Base-by-base conservation (phyloP, 768 basidiomycete species). In the Russula sp. region DNA sequence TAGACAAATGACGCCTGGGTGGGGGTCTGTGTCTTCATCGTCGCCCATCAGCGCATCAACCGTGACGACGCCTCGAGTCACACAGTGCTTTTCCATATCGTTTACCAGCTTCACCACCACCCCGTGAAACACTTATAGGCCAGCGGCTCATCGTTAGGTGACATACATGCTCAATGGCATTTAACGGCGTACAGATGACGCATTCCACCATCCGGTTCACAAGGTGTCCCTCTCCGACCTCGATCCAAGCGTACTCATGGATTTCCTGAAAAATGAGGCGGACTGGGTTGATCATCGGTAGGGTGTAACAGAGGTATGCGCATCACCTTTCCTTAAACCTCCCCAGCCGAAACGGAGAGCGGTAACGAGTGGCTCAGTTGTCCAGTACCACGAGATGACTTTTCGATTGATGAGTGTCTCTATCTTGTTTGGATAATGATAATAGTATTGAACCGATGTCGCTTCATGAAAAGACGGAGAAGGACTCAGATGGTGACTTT, bases 181-280 rank as follows among this genome's bases (percentile, higher is more conserved):
- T 72, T 73, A 5, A 68, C 72, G 2, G 75, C 13, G 76, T 34
- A 56, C 64, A 42, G 77, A 81, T 65, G 69, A 78, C 11, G 74
- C 68, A 14, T 99, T 94, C 79, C 97, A 93, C 73, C 95, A 98
- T 22, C 85, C 88, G 20, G 89, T 98, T 44, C 81, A 93, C 72
- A 98, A 96, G 83, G 96, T 98, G 91, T 88, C 89, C 0, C 75
- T 98, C 40, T 84, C 85, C 46, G 90, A 89, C 30, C 77, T 99
- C 60, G 97, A 98, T 74, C 97, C 95, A 26, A 97, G 94, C 69
- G 98, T 98, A 97, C 78, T 98, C 8, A 82, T 98, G 64, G 96
- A 95, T 13, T 98, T 99, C 73, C 72, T 98, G 68, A 87, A 84
- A 83, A 85, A 91, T 71, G 89, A 92, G 75, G 78, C 72, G n/a